Base-by-base conservation (phyloP, 768 basidiomycete species). In the Rossbeevera mucosa region DNA sequence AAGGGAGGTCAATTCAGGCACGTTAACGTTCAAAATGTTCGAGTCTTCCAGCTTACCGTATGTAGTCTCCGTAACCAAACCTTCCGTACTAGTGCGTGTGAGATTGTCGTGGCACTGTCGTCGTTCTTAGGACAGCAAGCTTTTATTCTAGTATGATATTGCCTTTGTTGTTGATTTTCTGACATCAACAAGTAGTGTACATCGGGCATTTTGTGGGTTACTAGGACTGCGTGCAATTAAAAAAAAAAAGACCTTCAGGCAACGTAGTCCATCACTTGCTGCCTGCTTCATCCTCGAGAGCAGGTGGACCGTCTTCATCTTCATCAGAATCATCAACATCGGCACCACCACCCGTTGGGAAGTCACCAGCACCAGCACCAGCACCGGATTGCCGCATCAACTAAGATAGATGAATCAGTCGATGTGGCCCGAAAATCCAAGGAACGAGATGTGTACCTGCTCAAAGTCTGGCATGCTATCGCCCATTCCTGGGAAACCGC, bases 271-370 rank as follows among this genome's bases (percentile, higher is more conserved):
- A 22, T 44, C 47, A 55, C 24, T 52, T 47, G 45, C 31, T n/a
- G 31, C 73, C 63, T 61, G 80, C 77, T 26, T 74, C 75, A n/a
- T 83, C 81, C 72, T 91, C 90, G 44, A 92, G 84, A 59, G 89
- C 86, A 47, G 90, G 90, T 51, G 88, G 88, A 47, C 82, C 87
- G 38, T 84, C 86, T 45, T 82, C 83, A 6, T 74, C 63, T 14
- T 57, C 61, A 29, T 77, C 76, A 31, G 64, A 67, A 5, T 63
- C 77, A 21, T 56, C 73, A 24, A 40, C 65, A 4, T 49, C 46
- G 21, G 18, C 47, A 21, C 21, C 13, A 29, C 58, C 57, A 45
- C 65, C 70, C 18, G 46, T 59, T 21, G 51, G n/a, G 36, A 38
- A 38, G n/a, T 18, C 9, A 5, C 36, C 36, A 21, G 2, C 58